Percentiles rank a stretch among this genome's conserved stretches.
phyloP scores from a whole-genome alignment of 2,329 filamentous ascomycete species.

The Alternaria panax region DNA sequence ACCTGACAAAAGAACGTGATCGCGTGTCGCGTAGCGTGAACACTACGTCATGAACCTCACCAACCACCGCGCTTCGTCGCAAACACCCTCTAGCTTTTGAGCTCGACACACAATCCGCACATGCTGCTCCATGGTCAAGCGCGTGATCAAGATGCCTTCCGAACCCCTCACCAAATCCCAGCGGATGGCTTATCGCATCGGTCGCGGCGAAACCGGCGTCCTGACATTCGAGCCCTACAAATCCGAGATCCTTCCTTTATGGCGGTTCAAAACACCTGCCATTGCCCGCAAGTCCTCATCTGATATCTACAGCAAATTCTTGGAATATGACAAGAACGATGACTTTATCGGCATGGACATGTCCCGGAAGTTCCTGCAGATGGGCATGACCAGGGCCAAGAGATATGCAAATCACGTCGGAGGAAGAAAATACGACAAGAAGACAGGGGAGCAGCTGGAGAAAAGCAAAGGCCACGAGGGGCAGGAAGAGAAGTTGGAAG shows the following conservation, averaged over 20 bases:
- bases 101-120: background rate
- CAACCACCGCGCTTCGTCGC: background rate
- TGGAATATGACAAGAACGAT: slow-evolving; percentile 57
- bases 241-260: slow-evolving; percentile 64
- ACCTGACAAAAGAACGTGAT: slow-evolving; percentile 18
- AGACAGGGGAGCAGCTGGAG: slow-evolving; percentile 50
- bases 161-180: slow-evolving; percentile 40
- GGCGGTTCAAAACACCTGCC: slow-evolving; percentile 64
- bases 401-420: slow-evolving; percentile 65
- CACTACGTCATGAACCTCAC: slow-evolving; percentile 30
- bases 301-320: slow-evolving; percentile 60
- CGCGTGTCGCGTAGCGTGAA: slow-evolving; percentile 22
- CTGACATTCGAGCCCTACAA: slow-evolving; percentile 71
- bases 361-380: slow-evolving; percentile 69
- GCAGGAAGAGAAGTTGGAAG: slow-evolving; percentile 59
- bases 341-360: slow-evolving; percentile 73
- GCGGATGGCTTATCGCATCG: slow-evolving; percentile 64
- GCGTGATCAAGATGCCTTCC: slow-evolving; percentile 15
- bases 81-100: background rate
- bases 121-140: background rate
- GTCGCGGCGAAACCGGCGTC: slow-evolving; percentile 67
- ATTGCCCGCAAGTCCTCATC: slow-evolving; percentile 61
- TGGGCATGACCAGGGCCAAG: slow-evolving; percentile 69
- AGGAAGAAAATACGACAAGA: slow-evolving; percentile 62
- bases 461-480: slow-evolving; percentile 57